These are phyloP conservation scores for Ascochyta rabiei DNA, from an alignment of 2,329 filamentous ascomycete genomes.

Conservation along the genomic window DNA sequence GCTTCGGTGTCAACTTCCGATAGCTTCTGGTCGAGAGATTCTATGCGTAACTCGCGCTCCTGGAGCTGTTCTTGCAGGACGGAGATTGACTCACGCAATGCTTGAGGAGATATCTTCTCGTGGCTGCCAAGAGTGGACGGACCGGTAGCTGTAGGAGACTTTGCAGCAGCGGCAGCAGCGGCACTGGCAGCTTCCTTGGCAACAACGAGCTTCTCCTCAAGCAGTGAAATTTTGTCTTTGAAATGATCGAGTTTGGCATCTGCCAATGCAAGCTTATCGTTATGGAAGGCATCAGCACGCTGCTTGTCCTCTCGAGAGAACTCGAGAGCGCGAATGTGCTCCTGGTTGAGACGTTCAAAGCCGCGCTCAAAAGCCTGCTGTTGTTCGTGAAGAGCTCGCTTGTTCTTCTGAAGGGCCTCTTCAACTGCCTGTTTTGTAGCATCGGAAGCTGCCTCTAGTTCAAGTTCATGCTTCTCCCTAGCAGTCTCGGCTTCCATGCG, in stretches of 20 bases:
- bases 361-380: slow-evolving; percentile 46
- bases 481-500: slow-evolving; percentile 80
- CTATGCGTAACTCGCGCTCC: slow-evolving; percentile 87
- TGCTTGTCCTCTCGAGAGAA: slow-evolving; percentile 82
- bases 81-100: slow-evolving; percentile 92
- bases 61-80: slow-evolving; percentile 97
- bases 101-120: slow-evolving; percentile 92
- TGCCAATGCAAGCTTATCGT: slow-evolving; percentile 80
- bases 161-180: slow-evolving; percentile 72
- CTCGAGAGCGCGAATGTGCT: slow-evolving; percentile 68
- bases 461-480: slow-evolving; percentile 80
- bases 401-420: slow-evolving; percentile 60
- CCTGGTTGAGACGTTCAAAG: slow-evolving; percentile 55
- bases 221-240: slow-evolving; percentile 80
- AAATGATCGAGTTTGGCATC: slow-evolving; percentile 85
- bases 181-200: slow-evolving; percentile 85
- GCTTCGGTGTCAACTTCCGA: slow-evolving; percentile 76
- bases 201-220: slow-evolving; percentile 91
- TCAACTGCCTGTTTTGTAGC: slow-evolving; percentile 66
- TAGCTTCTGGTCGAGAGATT: slow-evolving; percentile 78
- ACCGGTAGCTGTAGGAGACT: slow-evolving; percentile 53
- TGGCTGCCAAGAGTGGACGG: slow-evolving; percentile 56
- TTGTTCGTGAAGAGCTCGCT: slow-evolving; percentile 62
- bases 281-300: slow-evolving; percentile 76
- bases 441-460: slow-evolving; percentile 79